A percentile compares a stretch with the other conserved stretches of the same genome.
phyloP scores from a whole-genome alignment of 129 eudicot genomes.

The Artemisia annua region DNA sequence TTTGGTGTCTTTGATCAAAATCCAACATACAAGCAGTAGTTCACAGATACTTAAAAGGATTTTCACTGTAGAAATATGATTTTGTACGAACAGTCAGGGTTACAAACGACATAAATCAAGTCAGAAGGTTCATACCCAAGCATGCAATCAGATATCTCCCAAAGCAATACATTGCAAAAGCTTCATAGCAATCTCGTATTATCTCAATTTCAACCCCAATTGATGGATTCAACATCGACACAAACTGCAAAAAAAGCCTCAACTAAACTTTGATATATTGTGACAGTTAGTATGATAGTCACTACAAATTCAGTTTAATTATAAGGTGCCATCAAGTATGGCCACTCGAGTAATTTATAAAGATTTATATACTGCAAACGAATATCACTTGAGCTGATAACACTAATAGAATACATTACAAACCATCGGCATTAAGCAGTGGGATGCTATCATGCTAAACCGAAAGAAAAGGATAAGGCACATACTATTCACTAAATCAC shows the following conservation, averaged over 20 bases:
- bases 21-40: background rate
- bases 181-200: constrained; percentile 92
- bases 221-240: constrained; percentile 76
- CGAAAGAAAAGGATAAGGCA: background rate
- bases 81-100: background rate
- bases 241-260: constrained; percentile 57
- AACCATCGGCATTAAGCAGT: background rate
- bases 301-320: background rate
- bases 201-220: constrained; percentile 87
- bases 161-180: constrained; percentile 99
- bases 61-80: no score
- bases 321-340: background rate
- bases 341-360: no score
- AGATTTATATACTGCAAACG: background rate
- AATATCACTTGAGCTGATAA: background rate
- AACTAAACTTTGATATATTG: background rate
- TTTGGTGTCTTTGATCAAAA: no score
- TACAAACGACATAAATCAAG: background rate
- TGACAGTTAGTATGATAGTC: no score
- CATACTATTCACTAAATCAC: constrained; percentile 38
- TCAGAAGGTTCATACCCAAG: constrained; percentile 60
- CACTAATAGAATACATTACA: background rate
- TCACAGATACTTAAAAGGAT: background rate
- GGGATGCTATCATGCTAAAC: background rate
- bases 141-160: constrained; percentile 98